phyloP scores from a whole-genome alignment of 2,329 filamentous ascomycete genomes.

The Harringtonia aguacate region DNA sequence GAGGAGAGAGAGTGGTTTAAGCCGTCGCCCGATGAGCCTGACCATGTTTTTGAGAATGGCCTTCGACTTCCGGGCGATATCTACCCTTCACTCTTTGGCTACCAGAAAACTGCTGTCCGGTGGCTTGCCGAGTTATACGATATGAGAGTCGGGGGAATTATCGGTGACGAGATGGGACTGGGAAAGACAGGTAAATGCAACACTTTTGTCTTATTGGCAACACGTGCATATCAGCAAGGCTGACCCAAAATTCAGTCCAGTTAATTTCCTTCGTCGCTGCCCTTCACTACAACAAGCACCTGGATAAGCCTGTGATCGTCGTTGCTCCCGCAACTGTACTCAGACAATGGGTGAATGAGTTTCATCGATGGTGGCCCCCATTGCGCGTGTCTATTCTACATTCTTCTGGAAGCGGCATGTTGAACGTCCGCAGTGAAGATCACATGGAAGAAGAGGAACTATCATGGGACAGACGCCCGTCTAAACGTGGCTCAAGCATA shows the following conservation, averaged over 20 bases:
- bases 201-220: too few species aligned
- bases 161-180: constrained; percentile 98
- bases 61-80: constrained; percentile 86
- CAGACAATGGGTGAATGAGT: constrained; percentile 97
- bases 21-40: constrained; percentile 72
- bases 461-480: constrained; percentile 28
- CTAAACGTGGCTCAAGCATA: constrained; percentile 42
- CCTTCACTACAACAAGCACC: constrained; percentile 79
- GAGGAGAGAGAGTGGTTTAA: constrained; percentile 64
- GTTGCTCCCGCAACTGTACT: constrained; percentile 92
- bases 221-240: not conserved
- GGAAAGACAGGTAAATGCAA: constrained; percentile 79
- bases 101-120: constrained; percentile 93
- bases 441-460: constrained; percentile 43
- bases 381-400: constrained; percentile 90
- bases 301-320: constrained; percentile 77
- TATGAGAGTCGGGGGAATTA: constrained; percentile 83
- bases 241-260: constrained; percentile 35
- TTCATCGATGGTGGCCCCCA: constrained; percentile 99
- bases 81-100: constrained; percentile 84
- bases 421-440: constrained; percentile 63
- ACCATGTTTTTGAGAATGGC: constrained; percentile 63
- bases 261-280: constrained; percentile 73
- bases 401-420: constrained; percentile 91
- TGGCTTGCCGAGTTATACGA: constrained; percentile 91